Conservation (phyloP, 179 eudicot genomes). For the Heliamphora pulchella region DNA sequence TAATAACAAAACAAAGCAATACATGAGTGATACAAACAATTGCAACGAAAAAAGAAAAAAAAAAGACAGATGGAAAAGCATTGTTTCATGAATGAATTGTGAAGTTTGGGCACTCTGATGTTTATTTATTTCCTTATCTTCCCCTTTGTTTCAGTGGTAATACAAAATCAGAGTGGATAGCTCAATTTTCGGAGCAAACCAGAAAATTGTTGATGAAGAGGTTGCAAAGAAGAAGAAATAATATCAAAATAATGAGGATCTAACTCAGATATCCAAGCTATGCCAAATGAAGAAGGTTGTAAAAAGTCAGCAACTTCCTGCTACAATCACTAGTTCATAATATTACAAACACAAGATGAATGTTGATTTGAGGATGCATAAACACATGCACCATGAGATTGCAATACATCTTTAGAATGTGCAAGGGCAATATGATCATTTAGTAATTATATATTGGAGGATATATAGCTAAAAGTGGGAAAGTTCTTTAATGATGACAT, state of each 20-base stretch:
- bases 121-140: neutral
- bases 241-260: constrained; percentile 13
- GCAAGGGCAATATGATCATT: no score
- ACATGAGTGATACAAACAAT: no score
- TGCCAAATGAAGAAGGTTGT: constrained; percentile 12
- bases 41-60: neutral
- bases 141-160: neutral
- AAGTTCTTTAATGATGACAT: no score
- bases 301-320: neutral
- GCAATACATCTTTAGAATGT: no score
- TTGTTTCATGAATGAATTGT: neutral
- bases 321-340: neutral
- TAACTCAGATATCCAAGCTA: neutral
- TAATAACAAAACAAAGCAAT: neutral
- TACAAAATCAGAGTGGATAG: constrained; percentile 11
- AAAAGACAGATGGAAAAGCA: neutral
- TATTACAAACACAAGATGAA: neutral
- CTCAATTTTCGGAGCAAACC: constrained; percentile 18
- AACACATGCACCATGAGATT: no score
- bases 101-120: no score
- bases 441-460: no score
- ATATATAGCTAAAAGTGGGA: no score
- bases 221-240: constrained; percentile 16
- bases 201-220: constrained; percentile 16
- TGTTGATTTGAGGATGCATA: no score